A percentile compares a stretch with the other conserved stretches of the same genome.
phyloP scores from a whole-genome alignment of 2,329 filamentous ascomycete species.

The Phialophora tarda region DNA sequence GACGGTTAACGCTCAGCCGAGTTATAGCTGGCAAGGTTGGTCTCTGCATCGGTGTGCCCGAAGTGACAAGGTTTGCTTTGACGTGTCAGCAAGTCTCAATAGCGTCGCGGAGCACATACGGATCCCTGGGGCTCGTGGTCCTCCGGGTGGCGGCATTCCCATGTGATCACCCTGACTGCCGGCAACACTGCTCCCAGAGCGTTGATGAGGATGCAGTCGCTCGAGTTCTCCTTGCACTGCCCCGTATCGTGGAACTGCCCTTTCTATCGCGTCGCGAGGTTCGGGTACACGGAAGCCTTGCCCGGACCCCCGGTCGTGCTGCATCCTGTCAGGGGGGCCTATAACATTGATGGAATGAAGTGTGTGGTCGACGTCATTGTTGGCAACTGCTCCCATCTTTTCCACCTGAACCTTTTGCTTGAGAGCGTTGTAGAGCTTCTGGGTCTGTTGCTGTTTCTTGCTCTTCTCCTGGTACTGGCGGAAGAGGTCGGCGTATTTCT shows the following conservation, averaged over 20 bases:
- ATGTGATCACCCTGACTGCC: slow-evolving; percentile 16
- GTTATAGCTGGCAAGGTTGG: slow-evolving; percentile 19
- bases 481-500: slow-evolving; percentile 74
- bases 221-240: slow-evolving; percentile 44
- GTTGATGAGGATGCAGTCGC: slow-evolving; percentile 48
- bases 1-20: slow-evolving; percentile 21
- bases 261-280: slow-evolving; percentile 30
- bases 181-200: slow-evolving; percentile 28
- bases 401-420: slow-evolving; percentile 62
- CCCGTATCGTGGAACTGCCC: slow-evolving; percentile 31
- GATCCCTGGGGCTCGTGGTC: slow-evolving; percentile 4
- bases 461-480: slow-evolving; percentile 72
- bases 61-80: slow-evolving; percentile 14
- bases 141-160: slow-evolving; percentile 21
- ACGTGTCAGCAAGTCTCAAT: slow-evolving; percentile 16
- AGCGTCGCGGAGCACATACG: slow-evolving; percentile 15
- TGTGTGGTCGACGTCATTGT: slow-evolving; percentile 57
- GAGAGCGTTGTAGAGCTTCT: slow-evolving; percentile 63
- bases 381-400: slow-evolving; percentile 61
- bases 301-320: slow-evolving; percentile 36
- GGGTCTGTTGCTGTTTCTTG: slow-evolving; percentile 70
- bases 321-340: slow-evolving; percentile 31
- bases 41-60: slow-evolving; percentile 24
- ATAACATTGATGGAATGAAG: slow-evolving; percentile 47
- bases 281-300: slow-evolving; percentile 3